Base-by-base conservation (phyloP, 495 filamentous ascomycete genomes). In the Penicillium dipodomyicola region DNA sequence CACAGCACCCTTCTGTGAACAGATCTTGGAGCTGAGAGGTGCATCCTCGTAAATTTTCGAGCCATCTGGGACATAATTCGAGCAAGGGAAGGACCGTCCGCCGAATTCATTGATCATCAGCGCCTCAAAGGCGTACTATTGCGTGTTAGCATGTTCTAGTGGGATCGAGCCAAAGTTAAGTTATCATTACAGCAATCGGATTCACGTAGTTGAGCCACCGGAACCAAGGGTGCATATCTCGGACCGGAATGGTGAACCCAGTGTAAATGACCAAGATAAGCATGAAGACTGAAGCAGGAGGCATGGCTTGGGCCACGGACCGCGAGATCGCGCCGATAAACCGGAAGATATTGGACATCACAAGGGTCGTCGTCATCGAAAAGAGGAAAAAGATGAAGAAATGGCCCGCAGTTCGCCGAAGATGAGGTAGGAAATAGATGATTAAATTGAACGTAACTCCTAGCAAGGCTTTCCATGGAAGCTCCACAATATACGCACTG, bases 101-200 rank as follows among this genome's bases (percentile, higher is more conserved):
- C 82, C 77, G 67, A 94, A 97, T 69, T 96, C 92, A 65, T 97
- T 97, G 61, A 95, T 84, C 85, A 97, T 90, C 11, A 97, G 72
- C 3, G 85, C 77, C 71, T 97, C 92, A 64, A 96, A 97, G 1
- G 88, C 84, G 60, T 96, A 97, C 60, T 69, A 32, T 23, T 14
- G 1, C 14, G 12, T n/a, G 39, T 54, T 49, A 61, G 51, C 29
- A 32, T 39, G 23, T 37, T 14, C n/a, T 44, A 12, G 14, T 9
- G n/a, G 15, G 15, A 23, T 4, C 23, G 4, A 17, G 19, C 22
- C 10, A 8, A 60, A n/a, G n/a, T 3, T n/a, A 19, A 17, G 44
- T 27, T 47, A 47, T 47, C 8, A 67, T 62, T 65, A 71, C 68
- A 1, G 83, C 85, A 40, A 97, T 83, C 5, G 91, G 91, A 59